A percentile compares a stretch with the other conserved stretches of the same genome.
Evolutionary conservation across 768 basidiomycete species (phyloP).

Genomic region (Galerina marginata): DNA sequence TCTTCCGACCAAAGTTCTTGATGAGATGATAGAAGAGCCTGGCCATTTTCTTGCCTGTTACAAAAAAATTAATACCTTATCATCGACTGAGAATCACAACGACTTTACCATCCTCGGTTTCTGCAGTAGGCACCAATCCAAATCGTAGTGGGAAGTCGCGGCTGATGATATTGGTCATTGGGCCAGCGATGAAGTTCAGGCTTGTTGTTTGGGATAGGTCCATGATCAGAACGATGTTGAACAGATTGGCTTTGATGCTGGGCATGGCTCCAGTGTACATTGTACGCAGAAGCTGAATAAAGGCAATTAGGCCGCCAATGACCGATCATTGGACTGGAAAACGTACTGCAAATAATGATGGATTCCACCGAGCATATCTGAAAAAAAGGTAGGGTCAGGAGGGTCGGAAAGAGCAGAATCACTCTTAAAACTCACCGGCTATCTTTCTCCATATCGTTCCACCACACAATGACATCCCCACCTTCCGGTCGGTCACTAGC

Average conservation of each 20-base stretch:
- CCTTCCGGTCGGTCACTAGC: slow-evolving; percentile 87
- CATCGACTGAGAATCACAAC: neutral
- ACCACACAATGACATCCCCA: slow-evolving; percentile 77
- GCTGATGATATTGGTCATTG: slow-evolving; percentile 73
- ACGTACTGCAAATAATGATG: slow-evolving; percentile 57
- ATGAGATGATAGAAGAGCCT: slow-evolving; percentile 72
- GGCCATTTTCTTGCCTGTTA: slow-evolving; percentile 70
- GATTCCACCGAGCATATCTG: slow-evolving; percentile 58
- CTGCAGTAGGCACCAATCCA: slow-evolving; percentile 80
- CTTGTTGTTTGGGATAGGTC: slow-evolving; percentile 73
- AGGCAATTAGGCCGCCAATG: neutral
- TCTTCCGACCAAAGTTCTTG: slow-evolving; percentile 63
- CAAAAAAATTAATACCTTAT: neutral
- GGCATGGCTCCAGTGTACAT: slow-evolving; percentile 82
- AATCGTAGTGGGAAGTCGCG: slow-evolving; percentile 75
- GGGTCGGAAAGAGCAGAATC: neutral
- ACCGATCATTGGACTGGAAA: neutral
- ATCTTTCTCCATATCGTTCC: slow-evolving; percentile 93
- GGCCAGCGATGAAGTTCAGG: slow-evolving; percentile 64
- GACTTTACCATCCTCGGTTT: slow-evolving; percentile 49
- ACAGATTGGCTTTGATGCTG: slow-evolving; percentile 75
- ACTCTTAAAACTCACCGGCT: slow-evolving; percentile 49
- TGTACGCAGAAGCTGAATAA: slow-evolving; percentile 71
- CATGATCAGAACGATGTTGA: slow-evolving; percentile 81
- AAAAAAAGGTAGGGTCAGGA: neutral